Conservation (phyloP, 257 asterid genomes). For the Cinchona pubescens region DNA sequence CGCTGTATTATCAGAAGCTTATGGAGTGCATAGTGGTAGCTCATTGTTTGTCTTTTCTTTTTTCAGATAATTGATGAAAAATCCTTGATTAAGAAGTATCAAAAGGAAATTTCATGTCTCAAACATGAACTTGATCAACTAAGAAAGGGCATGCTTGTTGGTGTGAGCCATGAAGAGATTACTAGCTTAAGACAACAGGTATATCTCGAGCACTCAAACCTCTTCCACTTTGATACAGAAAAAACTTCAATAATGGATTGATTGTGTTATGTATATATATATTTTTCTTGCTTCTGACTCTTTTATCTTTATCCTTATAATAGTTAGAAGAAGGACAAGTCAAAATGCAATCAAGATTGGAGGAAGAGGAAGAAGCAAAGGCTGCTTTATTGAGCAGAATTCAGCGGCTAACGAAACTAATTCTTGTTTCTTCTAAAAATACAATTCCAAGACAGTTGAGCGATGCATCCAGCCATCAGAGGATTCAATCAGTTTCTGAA, state of each 20-base stretch:
- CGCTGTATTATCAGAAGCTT: slow-evolving; percentile 15
- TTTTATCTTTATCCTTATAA: not conserved
- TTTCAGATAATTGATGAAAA: slow-evolving; percentile 94
- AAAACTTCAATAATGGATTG: not conserved
- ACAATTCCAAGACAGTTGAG: slow-evolving; percentile 59
- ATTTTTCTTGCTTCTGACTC: not conserved
- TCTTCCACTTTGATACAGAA: no score
- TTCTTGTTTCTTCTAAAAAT: slow-evolving; percentile 93
- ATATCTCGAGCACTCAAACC: slow-evolving; percentile 11
- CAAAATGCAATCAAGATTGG: slow-evolving; percentile 97
- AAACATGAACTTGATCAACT: slow-evolving; percentile 89
- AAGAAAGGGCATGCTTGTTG: slow-evolving; percentile 69
- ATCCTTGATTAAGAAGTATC: slow-evolving; percentile 96
- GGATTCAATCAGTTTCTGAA: slow-evolving; percentile 62
- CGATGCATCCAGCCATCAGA: slow-evolving; percentile 54
- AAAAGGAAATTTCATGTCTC: slow-evolving; percentile 83
- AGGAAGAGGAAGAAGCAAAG: slow-evolving; percentile 99
- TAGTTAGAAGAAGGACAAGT: slow-evolving; percentile 99
- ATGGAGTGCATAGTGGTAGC: slow-evolving; percentile 14
- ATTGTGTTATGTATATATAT: not conserved
- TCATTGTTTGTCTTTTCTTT: slow-evolving; percentile 11
- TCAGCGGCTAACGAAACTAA: slow-evolving; percentile 93
- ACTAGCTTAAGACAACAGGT: slow-evolving; percentile 82
- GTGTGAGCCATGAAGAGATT: slow-evolving; percentile 82
- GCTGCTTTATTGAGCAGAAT: slow-evolving; percentile 97